phyloP scores from a whole-genome alignment of 2,329 filamentous ascomycete species.

The Biscogniauxia mediterranea region DNA sequence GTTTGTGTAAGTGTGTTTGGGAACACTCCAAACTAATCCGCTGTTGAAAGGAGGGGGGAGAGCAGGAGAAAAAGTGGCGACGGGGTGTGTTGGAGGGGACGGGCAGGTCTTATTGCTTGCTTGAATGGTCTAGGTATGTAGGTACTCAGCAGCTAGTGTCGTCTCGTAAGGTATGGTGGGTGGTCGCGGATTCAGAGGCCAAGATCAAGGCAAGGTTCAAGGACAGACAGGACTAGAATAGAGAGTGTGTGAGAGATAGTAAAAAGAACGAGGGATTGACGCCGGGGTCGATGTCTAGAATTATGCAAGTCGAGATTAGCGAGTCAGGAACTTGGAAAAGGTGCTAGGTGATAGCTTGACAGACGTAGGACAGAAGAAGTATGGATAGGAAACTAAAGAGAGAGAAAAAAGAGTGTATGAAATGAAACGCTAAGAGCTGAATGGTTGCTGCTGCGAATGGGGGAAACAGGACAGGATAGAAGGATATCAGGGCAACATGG shows the following conservation, averaged over 20 bases:
- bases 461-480: background rate
- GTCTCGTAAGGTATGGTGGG: conserved; percentile 23
- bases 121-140: conserved; percentile 5
- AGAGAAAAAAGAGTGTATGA: conserved; percentile 2
- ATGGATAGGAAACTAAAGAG: background rate
- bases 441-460: conserved; percentile 2
- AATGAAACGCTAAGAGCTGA: background rate
- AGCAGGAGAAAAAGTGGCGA: conserved; percentile 32
- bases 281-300: conserved; percentile 25
- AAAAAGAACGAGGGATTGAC: conserved; percentile 17
- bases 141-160: conserved; percentile 1
- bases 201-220: conserved; percentile 2
- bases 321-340: conserved; percentile 18
- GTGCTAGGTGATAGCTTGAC: conserved; percentile 25
- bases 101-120: conserved; percentile 34
- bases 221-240: conserved; percentile 1
- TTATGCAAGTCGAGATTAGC: conserved; percentile 29
- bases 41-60: conserved; percentile 21
- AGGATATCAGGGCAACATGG: no score
- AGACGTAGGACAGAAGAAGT: conserved; percentile 10
- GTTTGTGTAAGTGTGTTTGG: background rate
- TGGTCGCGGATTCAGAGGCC: conserved; percentile 31
- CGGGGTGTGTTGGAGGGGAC: conserved; percentile 27
- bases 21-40: background rate
- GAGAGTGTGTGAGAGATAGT: no score